Evolutionary conservation across 495 filamentous ascomycete genomes (phyloP).

Genomic region (Penicillium crystallinum): DNA sequence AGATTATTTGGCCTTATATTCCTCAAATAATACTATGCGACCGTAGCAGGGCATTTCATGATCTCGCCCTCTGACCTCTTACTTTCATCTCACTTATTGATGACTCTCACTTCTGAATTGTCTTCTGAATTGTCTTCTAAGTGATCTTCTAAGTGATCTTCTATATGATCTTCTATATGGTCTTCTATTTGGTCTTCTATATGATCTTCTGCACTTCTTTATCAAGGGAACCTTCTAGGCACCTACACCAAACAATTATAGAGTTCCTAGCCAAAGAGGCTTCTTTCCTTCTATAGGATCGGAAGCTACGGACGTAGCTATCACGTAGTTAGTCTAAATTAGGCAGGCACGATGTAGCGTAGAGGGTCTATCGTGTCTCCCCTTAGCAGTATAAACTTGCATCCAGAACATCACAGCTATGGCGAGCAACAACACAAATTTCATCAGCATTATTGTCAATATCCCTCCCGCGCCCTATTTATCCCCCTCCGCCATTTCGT

Average conservation of each 20-base stretch:
- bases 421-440: neutral
- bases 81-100: neutral
- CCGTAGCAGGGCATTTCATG: neutral
- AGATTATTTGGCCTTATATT: neutral
- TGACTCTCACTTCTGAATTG: neutral
- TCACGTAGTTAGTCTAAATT: neutral
- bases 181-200: too few species aligned
- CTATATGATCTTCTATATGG: too few species aligned
- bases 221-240: neutral
- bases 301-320: neutral
- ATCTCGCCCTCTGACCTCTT: neutral
- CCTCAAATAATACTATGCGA: too few species aligned
- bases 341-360: neutral
- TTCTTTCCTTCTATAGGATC: neutral
- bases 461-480: too few species aligned
- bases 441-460: too few species aligned
- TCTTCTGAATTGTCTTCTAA: neutral
- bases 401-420: neutral
- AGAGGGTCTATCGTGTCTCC: neutral
- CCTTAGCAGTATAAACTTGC: neutral
- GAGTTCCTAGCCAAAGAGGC: neutral
- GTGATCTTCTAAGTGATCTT: neutral
- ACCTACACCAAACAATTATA: neutral
- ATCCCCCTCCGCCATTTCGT: too few species aligned
- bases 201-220: neutral